Conservation (phyloP, 2,329 filamentous ascomycete species). For the Microthyrium microscopicum region DNA sequence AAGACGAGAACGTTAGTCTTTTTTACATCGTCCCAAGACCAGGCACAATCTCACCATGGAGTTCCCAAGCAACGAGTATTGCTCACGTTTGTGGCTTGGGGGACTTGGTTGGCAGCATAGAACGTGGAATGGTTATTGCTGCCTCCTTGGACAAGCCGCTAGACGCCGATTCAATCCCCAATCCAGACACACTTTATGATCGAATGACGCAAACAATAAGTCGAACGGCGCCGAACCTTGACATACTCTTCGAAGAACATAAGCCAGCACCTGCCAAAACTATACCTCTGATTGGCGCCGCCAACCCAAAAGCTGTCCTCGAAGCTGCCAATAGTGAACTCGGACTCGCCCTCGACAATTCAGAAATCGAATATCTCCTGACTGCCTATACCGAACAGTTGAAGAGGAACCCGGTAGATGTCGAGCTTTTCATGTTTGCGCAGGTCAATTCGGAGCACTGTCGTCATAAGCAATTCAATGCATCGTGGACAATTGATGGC, state of each 20-base stretch:
- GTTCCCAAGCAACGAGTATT: conserved; percentile 88
- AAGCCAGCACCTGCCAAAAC: conserved; percentile 50
- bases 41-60: conserved; percentile 84
- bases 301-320: conserved; percentile 52
- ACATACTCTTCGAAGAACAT: conserved; percentile 62
- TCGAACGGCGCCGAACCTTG: conserved; percentile 48
- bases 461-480: conserved; percentile 84
- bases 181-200: conserved; percentile 65
- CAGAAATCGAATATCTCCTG: conserved; percentile 90
- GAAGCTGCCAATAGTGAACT: conserved; percentile 69
- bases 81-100: conserved; percentile 78
- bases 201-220: conserved; percentile 86
- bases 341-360: conserved; percentile 71
- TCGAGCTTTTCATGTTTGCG: conserved; percentile 98
- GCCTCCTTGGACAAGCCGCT: conserved; percentile 38
- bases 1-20: conserved; percentile 35
- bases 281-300: conserved; percentile 54
- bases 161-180: conserved; percentile 34
- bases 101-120: conserved; percentile 57
- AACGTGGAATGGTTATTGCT: conserved; percentile 68
- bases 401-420: conserved; percentile 58
- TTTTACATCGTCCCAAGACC: conserved; percentile 68
- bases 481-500: conserved; percentile 88
- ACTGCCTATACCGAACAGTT: conserved; percentile 55
- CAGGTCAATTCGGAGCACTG: conserved; percentile 98